A percentile compares a stretch with the other conserved stretches of the same genome.
Conservation (phyloP, 805 yeast species). For the Starmerella floricola region DNA sequence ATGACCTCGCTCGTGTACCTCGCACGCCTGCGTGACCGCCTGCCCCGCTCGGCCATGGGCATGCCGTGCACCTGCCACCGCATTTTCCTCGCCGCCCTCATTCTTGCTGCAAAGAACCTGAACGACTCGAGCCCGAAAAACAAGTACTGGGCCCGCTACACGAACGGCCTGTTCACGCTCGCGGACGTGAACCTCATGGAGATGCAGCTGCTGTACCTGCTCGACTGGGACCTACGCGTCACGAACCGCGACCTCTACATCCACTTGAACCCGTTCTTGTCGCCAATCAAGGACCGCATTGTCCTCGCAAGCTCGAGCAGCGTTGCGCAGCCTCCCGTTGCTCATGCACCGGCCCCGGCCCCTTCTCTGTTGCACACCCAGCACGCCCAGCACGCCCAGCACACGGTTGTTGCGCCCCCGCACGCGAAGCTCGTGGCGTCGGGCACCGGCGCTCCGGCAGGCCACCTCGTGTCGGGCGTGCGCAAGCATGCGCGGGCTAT, state of each 20-base stretch:
- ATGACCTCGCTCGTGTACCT: constrained; percentile 86
- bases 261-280: constrained; percentile 62
- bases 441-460: no score
- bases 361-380: no score
- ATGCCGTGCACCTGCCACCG: constrained; percentile 85
- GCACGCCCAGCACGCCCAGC: neutral
- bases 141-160: constrained; percentile 91
- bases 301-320: constrained; percentile 13
- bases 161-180: constrained; percentile 67
- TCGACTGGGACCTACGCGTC: constrained; percentile 76
- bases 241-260: constrained; percentile 55
- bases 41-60: constrained; percentile 83
- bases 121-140: constrained; percentile 92
- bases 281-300: constrained; percentile 52
- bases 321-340: constrained; percentile 1
- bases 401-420: neutral
- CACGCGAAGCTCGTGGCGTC: neutral
- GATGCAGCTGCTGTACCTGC: constrained; percentile 66
- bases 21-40: constrained; percentile 57
- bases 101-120: constrained; percentile 80
- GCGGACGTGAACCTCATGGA: constrained; percentile 84
- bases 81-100: constrained; percentile 77
- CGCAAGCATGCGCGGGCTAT: constrained; percentile 1
- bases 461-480: neutral
- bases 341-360: constrained; percentile 1